Conservation (phyloP, 352 stramenopile species). For the Saprolegnia parasitica region DNA sequence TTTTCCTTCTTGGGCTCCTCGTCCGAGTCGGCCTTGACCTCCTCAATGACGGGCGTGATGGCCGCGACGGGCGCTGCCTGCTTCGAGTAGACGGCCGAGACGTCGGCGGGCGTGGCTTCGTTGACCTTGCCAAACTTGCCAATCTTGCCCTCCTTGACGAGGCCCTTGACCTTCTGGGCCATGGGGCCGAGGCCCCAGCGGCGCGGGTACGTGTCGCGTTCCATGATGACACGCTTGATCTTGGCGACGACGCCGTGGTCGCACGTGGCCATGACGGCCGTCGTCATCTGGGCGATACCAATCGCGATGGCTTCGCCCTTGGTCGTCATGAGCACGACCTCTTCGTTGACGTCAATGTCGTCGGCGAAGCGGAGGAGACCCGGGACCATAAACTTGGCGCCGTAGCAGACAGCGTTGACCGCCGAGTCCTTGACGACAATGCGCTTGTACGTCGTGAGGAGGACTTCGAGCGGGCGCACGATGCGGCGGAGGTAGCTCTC, state of each 20-base stretch:
- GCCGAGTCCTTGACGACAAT: constrained; percentile 99
- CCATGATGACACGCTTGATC: constrained; percentile 99
- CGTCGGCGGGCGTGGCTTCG: constrained; percentile 71
- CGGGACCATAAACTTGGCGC: constrained; percentile 99
- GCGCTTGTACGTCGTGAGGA: constrained; percentile 99
- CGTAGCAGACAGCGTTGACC: constrained; percentile 99
- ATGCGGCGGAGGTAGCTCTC: constrained; percentile 98
- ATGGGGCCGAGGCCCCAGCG: constrained; percentile 99
- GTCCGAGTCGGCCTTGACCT: constrained; percentile 41
- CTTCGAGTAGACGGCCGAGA: constrained; percentile 74
- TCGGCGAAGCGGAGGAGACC: constrained; percentile 98
- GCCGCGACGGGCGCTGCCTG: constrained; percentile 30
- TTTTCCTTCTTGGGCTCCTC: constrained; percentile 55
- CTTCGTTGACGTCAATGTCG: constrained; percentile 98
- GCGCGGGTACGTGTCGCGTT: constrained; percentile 99
- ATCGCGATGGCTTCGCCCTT: constrained; percentile 99
- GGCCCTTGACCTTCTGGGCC: constrained; percentile 98
- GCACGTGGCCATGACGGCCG: constrained; percentile 98
- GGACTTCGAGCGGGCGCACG: constrained; percentile 96
- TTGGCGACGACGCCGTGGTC: constrained; percentile 99
- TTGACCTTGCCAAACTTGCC: constrained; percentile 88
- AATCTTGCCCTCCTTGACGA: constrained; percentile 94
- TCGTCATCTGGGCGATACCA: constrained; percentile 99
- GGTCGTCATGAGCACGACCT: constrained; percentile 99
- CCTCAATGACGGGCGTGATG: constrained; percentile 58